These are phyloP conservation scores for Candida jianshihensis DNA, from an alignment of 805 yeast genomes.

Conservation along the genomic window DNA sequence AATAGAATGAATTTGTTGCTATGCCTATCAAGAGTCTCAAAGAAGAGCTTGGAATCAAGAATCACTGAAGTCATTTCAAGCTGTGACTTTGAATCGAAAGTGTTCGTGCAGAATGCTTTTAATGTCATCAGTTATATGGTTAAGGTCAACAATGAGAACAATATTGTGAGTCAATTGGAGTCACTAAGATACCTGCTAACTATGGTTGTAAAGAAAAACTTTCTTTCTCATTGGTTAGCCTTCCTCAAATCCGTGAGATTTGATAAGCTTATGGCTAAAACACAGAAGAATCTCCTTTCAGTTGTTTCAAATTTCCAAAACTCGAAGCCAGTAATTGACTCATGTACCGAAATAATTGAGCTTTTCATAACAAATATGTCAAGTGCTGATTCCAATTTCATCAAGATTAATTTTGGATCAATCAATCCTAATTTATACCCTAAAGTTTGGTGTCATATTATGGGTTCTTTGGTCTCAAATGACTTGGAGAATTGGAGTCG, in stretches of 20 bases:
- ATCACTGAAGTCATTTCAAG: constrained; percentile 9
- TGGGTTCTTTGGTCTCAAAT: constrained; percentile 9
- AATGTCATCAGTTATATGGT: constrained; percentile 6
- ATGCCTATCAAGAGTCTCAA: constrained; percentile 8
- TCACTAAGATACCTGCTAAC: constrained; percentile 4
- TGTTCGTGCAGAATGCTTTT: constrained; percentile 4
- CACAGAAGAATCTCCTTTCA: constrained; percentile 8
- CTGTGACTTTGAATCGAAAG: constrained; percentile 5
- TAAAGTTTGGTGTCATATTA: constrained; percentile 17
- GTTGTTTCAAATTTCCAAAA: constrained; percentile 7
- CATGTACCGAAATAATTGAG: constrained; percentile 4
- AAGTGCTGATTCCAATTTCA: constrained; percentile 2
- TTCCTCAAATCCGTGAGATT: constrained; percentile 4
- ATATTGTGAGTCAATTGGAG: constrained; percentile 1
- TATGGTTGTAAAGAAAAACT: not conserved
- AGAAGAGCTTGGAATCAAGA: constrained; percentile 12
- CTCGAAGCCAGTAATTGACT: constrained; percentile 5
- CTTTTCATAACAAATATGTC: not conserved
- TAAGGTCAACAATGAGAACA: constrained; percentile 7
- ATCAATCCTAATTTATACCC: constrained; percentile 14
- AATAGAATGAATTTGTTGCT: constrained; percentile 19
- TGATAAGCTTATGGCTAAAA: not conserved
- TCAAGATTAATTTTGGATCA: constrained; percentile 10
- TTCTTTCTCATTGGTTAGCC: constrained; percentile 4
- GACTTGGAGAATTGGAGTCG: constrained; percentile 20